Conservation (phyloP, 805 yeast genomes). For the Myxozyma kluyveri region DNA sequence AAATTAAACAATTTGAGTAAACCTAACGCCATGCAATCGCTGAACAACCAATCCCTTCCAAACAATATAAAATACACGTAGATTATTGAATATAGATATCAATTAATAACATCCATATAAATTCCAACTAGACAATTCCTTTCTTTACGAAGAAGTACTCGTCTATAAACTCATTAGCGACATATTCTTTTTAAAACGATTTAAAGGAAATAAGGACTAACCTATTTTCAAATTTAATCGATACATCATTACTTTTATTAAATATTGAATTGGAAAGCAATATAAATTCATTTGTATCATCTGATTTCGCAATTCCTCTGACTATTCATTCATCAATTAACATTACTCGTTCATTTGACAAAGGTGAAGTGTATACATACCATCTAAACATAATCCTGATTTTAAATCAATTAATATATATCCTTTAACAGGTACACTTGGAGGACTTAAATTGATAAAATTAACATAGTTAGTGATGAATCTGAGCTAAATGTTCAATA, state of each 20-base stretch:
- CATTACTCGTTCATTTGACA: background rate
- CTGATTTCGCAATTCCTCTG: slow-evolving; percentile 19
- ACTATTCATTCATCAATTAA: slow-evolving; percentile 4
- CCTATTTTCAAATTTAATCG: slow-evolving; percentile 9
- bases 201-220: background rate
- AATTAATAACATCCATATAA: slow-evolving; percentile 7
- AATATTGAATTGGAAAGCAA: background rate
- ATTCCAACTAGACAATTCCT: slow-evolving; percentile 23
- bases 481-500: too few relatives aligned
- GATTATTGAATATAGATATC: too few relatives aligned
- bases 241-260: slow-evolving; percentile 12
- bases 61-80: too few relatives aligned
- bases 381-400: slow-evolving; percentile 24
- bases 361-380: slow-evolving; percentile 3
- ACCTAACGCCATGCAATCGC: too few relatives aligned
- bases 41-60: too few relatives aligned
- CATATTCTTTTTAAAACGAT: background rate
- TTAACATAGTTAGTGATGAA: background rate
- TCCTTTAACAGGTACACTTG: slow-evolving; percentile 12
- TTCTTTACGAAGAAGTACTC: slow-evolving; percentile 20
- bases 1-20: background rate
- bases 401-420: slow-evolving; percentile 18
- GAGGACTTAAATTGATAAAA: slow-evolving; percentile 9
- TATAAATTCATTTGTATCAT: slow-evolving; percentile 8
- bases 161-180: slow-evolving; percentile 3